Conservation (phyloP, 2,329 filamentous ascomycete species). For the Xylaria arbuscula region DNA sequence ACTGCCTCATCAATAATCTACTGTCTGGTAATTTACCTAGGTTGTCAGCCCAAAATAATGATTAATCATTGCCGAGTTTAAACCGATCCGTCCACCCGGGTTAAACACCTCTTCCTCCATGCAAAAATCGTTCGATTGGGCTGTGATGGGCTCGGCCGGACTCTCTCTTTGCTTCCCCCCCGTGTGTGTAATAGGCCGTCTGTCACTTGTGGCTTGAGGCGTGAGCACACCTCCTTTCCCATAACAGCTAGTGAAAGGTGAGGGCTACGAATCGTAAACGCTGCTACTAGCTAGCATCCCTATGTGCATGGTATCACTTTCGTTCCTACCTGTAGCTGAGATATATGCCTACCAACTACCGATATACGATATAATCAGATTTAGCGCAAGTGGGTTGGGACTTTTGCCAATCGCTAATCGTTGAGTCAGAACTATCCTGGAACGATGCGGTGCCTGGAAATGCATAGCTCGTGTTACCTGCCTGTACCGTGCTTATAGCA, state of each 20-base stretch:
- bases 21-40: no score
- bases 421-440: neutral
- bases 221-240: neutral
- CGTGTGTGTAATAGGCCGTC: neutral
- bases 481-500: neutral
- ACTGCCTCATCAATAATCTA: conserved; percentile 4
- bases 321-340: neutral
- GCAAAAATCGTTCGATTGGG: conserved; percentile 27
- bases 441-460: neutral
- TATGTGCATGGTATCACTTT: neutral
- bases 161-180: conserved; percentile 1
- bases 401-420: neutral
- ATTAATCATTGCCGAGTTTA: conserved; percentile 8
- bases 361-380: neutral
- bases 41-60: conserved; percentile 1
- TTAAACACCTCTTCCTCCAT: neutral
- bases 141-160: conserved; percentile 22
- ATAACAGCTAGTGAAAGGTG: neutral
- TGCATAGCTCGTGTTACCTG: neutral
- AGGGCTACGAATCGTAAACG: neutral
- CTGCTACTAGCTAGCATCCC: neutral
- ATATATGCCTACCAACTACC: neutral
- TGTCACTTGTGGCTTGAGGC: conserved; percentile 10
- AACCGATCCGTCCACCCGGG: conserved; percentile 12
- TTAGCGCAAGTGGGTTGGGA: neutral